Conservation (phyloP, 768 basidiomycete genomes). For the Tricholoma sp. region DNA sequence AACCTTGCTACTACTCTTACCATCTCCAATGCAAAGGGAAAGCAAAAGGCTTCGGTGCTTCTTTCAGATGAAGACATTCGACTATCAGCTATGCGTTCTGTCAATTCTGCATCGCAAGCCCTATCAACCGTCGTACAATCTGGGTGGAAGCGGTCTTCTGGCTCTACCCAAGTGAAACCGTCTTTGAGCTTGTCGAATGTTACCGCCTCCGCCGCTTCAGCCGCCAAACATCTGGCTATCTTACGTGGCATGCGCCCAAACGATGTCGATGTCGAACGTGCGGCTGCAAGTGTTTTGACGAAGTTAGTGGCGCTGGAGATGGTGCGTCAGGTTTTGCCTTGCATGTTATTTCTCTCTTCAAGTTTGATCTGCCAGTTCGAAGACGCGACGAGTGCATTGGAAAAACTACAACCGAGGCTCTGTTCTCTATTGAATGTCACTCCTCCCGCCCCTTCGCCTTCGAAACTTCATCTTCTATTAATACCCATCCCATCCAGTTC, state of each 20-base stretch:
- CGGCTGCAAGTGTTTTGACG: slow-evolving; percentile 60
- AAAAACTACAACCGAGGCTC: slow-evolving; percentile 42
- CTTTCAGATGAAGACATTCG: slow-evolving; percentile 31
- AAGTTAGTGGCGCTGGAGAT: slow-evolving; percentile 66
- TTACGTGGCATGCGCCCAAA: slow-evolving; percentile 42
- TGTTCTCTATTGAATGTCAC: slow-evolving; percentile 24
- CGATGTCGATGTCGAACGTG: slow-evolving; percentile 66
- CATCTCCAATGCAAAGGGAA: slow-evolving; percentile 26
- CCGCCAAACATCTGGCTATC: slow-evolving; percentile 37
- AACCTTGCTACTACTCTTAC: slow-evolving; percentile 23
- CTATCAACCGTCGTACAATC: slow-evolving; percentile 48
- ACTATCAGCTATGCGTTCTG: slow-evolving; percentile 50
- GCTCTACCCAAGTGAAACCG: slow-evolving; percentile 20
- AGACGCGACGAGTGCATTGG: slow-evolving; percentile 39
- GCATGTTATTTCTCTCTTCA: background rate
- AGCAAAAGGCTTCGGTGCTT: slow-evolving; percentile 19
- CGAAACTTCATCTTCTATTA: slow-evolving; percentile 30
- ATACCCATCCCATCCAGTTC: slow-evolving; percentile 35
- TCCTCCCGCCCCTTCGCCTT: slow-evolving; percentile 1
- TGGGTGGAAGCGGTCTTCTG: slow-evolving; percentile 50
- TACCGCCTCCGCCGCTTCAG: slow-evolving; percentile 33
- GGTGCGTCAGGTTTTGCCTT: slow-evolving; percentile 47
- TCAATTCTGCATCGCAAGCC: slow-evolving; percentile 58
- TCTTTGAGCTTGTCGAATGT: slow-evolving; percentile 24
- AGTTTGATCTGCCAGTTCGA: slow-evolving; percentile 34